Evolutionary conservation across 129 eudicot genomes (phyloP), one percentile per base, ranked within the genome.

Genomic region (Dittrichia graveolens): DNA sequence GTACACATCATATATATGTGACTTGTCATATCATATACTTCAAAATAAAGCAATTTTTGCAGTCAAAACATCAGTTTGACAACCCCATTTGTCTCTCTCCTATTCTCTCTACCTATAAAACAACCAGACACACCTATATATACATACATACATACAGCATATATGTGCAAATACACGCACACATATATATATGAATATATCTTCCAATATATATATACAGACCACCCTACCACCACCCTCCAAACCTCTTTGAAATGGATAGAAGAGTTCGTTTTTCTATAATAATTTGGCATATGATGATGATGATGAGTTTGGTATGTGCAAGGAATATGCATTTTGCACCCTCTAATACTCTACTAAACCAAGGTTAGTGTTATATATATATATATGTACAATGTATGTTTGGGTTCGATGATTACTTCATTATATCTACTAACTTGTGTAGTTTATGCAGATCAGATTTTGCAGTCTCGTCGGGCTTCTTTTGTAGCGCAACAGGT

Each of bases 61-160:
- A 52, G 78, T 73, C 70, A 16, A 60, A 18, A 73, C 70, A 34
- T 75, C 80, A 66, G 24, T 77, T 77, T 77, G 70, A 77, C 75
- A 77, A 69, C 70, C 64, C 55, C 54, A 7, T 67, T 59, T 77
- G 64, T 70, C 81, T 68, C 45, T 40, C 13, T 71, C 35, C 43
- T 44, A 24, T 53, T 67, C 38, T 68, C 69, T 68, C 63, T 12
- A 46, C 75, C 71, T 39, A 49, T 47, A 61, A 72, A 59, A 11
- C 4, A 59, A 4, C 10, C 43, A 31, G 7, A 67, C 6, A 37
- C 10, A n/a, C 8, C 19, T 39, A 6, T 60, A 42, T 71, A 31
- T n/a, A 15, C 13, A 61, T 39, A 61, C 13, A 61, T 2, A 24
- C 31, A 24, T 2, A 24, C 2, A 24, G 31, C 31, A 24, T 13